Percentiles rank a stretch among this genome's conserved stretches.
These are phyloP conservation scores for Thermothielavioides terrestris DNA, from an alignment of 495 filamentous ascomycete species.

Conservation along the genomic window DNA sequence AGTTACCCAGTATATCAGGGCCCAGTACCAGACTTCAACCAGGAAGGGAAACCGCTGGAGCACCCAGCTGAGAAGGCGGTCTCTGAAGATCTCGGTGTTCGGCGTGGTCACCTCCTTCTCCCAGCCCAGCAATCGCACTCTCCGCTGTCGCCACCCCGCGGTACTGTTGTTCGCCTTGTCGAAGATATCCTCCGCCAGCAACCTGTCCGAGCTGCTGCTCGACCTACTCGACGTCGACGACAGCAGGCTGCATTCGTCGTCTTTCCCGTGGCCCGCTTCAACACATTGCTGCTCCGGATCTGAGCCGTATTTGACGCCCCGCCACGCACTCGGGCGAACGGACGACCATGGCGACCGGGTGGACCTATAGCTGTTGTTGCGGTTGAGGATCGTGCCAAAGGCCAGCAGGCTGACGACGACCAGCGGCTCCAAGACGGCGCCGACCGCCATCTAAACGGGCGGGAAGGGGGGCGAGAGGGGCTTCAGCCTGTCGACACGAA, in stretches of 20 bases:
- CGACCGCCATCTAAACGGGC: slow-evolving; percentile 22
- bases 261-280: not conserved
- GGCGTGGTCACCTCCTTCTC: slow-evolving; percentile 20
- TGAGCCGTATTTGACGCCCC: slow-evolving; percentile 17
- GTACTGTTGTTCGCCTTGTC: not conserved
- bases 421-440: slow-evolving; percentile 27
- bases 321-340: slow-evolving; percentile 14
- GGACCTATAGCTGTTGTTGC: slow-evolving; percentile 13
- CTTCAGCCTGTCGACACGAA: no score
- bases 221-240: slow-evolving; percentile 3
- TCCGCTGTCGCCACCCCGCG: slow-evolving; percentile 15
- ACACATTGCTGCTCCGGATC: slow-evolving; percentile 9
- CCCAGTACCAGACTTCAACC: slow-evolving; percentile 78
- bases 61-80: slow-evolving; percentile 36
- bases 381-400: slow-evolving; percentile 28
- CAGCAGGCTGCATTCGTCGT: not conserved
- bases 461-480: not conserved
- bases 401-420: slow-evolving; percentile 26
- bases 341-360: slow-evolving; percentile 3
- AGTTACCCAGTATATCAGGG: slow-evolving; percentile 53
- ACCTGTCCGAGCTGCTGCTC: slow-evolving; percentile 17
- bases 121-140: slow-evolving; percentile 18
- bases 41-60: slow-evolving; percentile 65
- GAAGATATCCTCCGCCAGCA: slow-evolving; percentile 10
- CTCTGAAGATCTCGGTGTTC: slow-evolving; percentile 21